phyloP scores from a whole-genome alignment of 2,329 filamentous ascomycete species.

The Aureobasidium sp. region DNA sequence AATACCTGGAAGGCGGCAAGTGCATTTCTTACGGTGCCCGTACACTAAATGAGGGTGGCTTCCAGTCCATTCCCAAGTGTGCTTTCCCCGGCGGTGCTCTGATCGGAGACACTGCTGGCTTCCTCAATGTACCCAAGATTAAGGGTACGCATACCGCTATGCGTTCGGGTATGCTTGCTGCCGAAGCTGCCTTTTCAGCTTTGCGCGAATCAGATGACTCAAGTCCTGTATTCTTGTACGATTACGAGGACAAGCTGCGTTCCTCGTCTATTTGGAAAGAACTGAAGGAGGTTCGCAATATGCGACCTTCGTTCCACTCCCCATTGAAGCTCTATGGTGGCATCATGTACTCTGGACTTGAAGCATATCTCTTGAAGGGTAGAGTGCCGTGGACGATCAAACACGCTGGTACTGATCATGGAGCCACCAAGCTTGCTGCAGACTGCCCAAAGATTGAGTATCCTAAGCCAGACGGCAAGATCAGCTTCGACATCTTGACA shows the following conservation, averaged over 20 bases:
- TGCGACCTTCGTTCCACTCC: constrained; percentile 88
- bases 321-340: constrained; percentile 84
- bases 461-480: constrained; percentile 88
- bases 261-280: constrained; percentile 89
- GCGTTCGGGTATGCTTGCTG: constrained; percentile 94
- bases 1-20: constrained; percentile 87
- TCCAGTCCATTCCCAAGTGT: constrained; percentile 95
- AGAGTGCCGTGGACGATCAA: constrained; percentile 85
- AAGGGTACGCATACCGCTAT: constrained; percentile 98
- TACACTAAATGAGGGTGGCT: constrained; percentile 87
- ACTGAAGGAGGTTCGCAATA: constrained; percentile 90
- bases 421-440: constrained; percentile 70
- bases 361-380: constrained; percentile 81
- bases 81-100: constrained; percentile 92
- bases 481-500: constrained; percentile 93
- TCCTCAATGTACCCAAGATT: constrained; percentile 96
- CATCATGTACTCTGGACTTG: constrained; percentile 83
- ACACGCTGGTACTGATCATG: constrained; percentile 70
- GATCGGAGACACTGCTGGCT: constrained; percentile 92
- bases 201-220: constrained; percentile 47
- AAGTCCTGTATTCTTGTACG: constrained; percentile 80
- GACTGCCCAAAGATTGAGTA: constrained; percentile 86
- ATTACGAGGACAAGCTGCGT: constrained; percentile 85
- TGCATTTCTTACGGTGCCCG: constrained; percentile 95
- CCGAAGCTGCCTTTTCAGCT: constrained; percentile 79